Conservation (phyloP, 306 rosid species). For the Trifolium fragiferum region DNA sequence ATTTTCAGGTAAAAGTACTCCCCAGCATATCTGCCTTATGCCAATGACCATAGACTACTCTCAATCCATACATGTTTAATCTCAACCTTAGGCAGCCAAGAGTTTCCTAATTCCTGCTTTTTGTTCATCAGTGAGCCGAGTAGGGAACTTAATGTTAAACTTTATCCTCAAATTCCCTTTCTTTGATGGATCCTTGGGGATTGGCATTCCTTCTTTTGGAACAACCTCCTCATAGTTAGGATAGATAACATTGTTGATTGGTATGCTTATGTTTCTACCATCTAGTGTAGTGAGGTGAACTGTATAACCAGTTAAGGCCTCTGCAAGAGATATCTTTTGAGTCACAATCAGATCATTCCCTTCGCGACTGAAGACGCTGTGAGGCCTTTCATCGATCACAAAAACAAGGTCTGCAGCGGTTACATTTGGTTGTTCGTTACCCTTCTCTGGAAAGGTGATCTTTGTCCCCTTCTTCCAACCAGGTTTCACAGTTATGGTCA, state of each 20-base stretch:
- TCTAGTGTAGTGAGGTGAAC: constrained; percentile 63
- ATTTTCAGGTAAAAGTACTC: neutral
- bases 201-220: constrained; percentile 67
- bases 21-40: neutral
- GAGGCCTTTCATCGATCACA: constrained; percentile 59
- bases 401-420: constrained; percentile 59
- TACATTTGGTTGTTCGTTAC: constrained; percentile 58
- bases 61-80: neutral
- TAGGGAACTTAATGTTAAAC: constrained; percentile 65
- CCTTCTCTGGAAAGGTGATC: constrained; percentile 70
- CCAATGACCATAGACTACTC: neutral
- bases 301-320: constrained; percentile 63
- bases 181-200: constrained; percentile 63
- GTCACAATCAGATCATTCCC: constrained; percentile 60
- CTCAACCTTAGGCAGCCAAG: constrained; percentile 41
- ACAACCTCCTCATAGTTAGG: constrained; percentile 66
- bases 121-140: constrained; percentile 60
- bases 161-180: constrained; percentile 65
- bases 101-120: constrained; percentile 66
- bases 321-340: constrained; percentile 53
- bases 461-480: constrained; percentile 79
- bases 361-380: constrained; percentile 53
- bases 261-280: constrained; percentile 56
- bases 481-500: constrained; percentile 62
- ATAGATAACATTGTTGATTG: constrained; percentile 57